Base-by-base conservation (phyloP, 495 filamentous ascomycete genomes). In the Penicillium silybi region DNA sequence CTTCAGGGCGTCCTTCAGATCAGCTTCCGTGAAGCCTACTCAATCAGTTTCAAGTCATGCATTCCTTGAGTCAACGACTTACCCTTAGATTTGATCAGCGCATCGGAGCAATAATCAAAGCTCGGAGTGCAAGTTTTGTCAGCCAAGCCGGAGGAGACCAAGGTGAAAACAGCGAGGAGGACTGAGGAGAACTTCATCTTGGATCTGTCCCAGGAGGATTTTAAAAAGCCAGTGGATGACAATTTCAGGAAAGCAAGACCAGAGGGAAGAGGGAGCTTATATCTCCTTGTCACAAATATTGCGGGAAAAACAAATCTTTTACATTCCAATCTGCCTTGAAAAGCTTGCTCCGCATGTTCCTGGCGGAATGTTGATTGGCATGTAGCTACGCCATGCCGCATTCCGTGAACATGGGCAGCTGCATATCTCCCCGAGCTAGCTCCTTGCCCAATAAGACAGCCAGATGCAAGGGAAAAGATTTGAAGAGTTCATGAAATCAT, bases 61-160 rank as follows among this genome's bases (percentile, higher is more conserved):
- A 8, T n/a, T 10, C 2, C 27, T n/a, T 19, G 23, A n/a, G 7
- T 18, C 9, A 45, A 5, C 42, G 0, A 27, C 57, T 40, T 46
- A 73, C 70, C 70, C 34, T 73, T 70, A 3, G 58, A 59, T 13
- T 62, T 58, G 29, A 68, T 59, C 16, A 73, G 53, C 25, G 61
- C 50, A 32, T 61, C 57, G 6, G 68, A 63, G 53, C 70, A 73
- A 51, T 72, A 73, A 41, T 73, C 70, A 46, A 73, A 73, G 51
- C 70, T 73, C 10, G 70, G 70, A 0, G 65, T 69, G 50, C 70
- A 73, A 9, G 63, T 57, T 53, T 69, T 73, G 15, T 62, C 52
- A 3, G 68, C 67, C 6, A 72, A 25, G 27, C 57, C 59, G 18
- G 62, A 56, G 19, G 61, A 52, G 22, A 56, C 51, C n/a, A 70